phyloP scores from a whole-genome alignment of 495 filamentous ascomycete species.

The Clavariopsis aquatica region DNA sequence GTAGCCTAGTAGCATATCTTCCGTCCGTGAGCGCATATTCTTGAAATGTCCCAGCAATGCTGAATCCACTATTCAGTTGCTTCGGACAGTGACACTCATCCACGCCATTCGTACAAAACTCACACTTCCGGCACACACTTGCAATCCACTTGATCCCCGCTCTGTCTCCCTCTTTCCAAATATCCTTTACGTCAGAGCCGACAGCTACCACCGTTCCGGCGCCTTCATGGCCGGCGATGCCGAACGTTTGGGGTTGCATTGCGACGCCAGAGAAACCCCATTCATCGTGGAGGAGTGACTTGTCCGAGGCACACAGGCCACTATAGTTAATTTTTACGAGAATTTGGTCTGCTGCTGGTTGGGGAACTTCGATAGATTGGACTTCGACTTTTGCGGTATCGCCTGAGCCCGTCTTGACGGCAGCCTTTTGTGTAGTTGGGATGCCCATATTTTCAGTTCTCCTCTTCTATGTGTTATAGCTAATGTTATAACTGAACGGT shows the following conservation, averaged over 20 bases:
- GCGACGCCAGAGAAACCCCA: conserved; percentile 34
- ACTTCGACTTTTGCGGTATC: conserved; percentile 10
- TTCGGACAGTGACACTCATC: conserved; percentile 42
- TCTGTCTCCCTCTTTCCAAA: conserved; percentile 40
- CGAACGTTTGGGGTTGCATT: conserved; percentile 29
- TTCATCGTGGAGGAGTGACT: conserved; percentile 34
- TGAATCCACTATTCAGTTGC: conserved; percentile 39
- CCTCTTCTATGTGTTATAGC: neutral
- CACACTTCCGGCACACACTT: conserved; percentile 38
- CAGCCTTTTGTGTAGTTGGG: conserved; percentile 18
- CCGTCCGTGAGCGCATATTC: conserved; percentile 39
- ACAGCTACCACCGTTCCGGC: conserved; percentile 41
- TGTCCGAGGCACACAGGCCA: conserved; percentile 40
- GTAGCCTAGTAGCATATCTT: conserved; percentile 37
- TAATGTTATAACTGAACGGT: too few species aligned
- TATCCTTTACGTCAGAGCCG: conserved; percentile 24
- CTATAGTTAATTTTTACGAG: conserved; percentile 23
- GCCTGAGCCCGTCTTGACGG: conserved; percentile 6
- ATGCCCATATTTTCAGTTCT: conserved; percentile 12
- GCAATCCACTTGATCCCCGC: conserved; percentile 42
- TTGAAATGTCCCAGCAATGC: conserved; percentile 39
- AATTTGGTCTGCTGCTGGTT: conserved; percentile 13
- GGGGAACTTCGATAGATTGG: conserved; percentile 10
- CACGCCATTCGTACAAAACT: conserved; percentile 40
- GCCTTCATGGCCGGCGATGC: conserved; percentile 43